Evolutionary conservation across 129 eudicot genomes (phyloP), one percentile per base, ranked within the genome.

Genomic region (Artemisia argyi): DNA sequence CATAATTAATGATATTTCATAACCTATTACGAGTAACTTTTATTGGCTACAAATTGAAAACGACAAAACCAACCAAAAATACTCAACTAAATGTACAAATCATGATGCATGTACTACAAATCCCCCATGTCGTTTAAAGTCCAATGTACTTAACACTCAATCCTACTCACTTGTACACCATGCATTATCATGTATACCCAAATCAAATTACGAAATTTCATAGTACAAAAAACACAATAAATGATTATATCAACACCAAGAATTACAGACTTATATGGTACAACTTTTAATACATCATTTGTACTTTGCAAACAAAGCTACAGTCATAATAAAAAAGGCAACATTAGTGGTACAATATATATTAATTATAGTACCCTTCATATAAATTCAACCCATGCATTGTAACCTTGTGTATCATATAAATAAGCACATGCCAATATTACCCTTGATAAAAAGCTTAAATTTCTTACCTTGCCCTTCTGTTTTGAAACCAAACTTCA

Each of bases 401-500:
- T 65, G 68, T 56, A 65, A 4, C 4, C 46, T 76, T 68, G 75
- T 76, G 3, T 24, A 68, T 61, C 14, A 7, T 49, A 19, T 12
- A 62, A 11, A 8, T 26, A 15, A 8, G 0, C 2, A 64, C 44
- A 48, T 28, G 68, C 66, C 82, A 15, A 70, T 30, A 68, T 7
- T 80, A 68, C 79, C 90, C 86, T 64, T 39, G 2, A 12, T 32
- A 64, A 15, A 12, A 66, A 15, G 35, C 0, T 15, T 32, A n/a
- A 75, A 70, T 58, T 79, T 6, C 79, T 39, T 44, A 91, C 97
- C 96, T 88, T 54, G 97, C 97, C 89, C 97, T 86, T 71, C 97
- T 81, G 84, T 92, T 92, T 78, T 92, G 97, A 70, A 92, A 92
- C 97, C 97, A 92, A 68, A 92, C 97, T 81, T 92, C 97, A 66